A percentile compares a stretch with the other conserved stretches of the same genome.
phyloP scores from a whole-genome alignment of 2,329 filamentous ascomycete genomes.

The Tolypocladium capitatum region DNA sequence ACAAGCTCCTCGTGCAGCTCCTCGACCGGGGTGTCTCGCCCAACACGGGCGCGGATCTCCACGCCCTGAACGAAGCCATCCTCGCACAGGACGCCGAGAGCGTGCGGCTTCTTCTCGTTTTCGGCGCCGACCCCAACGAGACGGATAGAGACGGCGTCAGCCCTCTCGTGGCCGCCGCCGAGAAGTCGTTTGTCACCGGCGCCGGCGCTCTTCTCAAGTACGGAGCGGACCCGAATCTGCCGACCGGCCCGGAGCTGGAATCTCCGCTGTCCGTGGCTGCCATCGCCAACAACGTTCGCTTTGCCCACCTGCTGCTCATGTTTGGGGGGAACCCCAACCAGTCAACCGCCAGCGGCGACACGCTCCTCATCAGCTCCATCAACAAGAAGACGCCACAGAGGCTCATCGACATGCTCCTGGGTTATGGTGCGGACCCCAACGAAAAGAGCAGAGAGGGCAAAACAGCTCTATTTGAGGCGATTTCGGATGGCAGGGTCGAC shows the following conservation, averaged over 20 bases:
- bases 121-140: constrained; percentile 43
- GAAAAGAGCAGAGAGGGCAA: constrained; percentile 47
- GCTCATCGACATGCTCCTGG: constrained; percentile 45
- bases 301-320: constrained; percentile 46
- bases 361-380: constrained; percentile 46
- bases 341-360: constrained; percentile 42
- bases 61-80: constrained; percentile 40
- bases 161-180: constrained; percentile 37
- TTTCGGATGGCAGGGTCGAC: constrained; percentile 41
- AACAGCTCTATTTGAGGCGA: constrained; percentile 50
- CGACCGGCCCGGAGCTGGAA: constrained; percentile 35
- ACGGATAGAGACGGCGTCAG: constrained; percentile 34
- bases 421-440: constrained; percentile 46
- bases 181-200: constrained; percentile 40
- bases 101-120: constrained; percentile 41
- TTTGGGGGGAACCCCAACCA: constrained; percentile 47
- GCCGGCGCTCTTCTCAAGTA: constrained; percentile 51
- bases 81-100: constrained; percentile 36
- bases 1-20: constrained; percentile 42
- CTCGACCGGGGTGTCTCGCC: constrained; percentile 43
- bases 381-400: constrained; percentile 40
- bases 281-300: constrained; percentile 37
- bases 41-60: constrained; percentile 30
- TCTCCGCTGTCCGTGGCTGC: constrained; percentile 40
- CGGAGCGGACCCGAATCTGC: constrained; percentile 43